These are phyloP conservation scores for Acorus gramineus DNA, from an alignment of 106 monocot species.

Conservation along the genomic window DNA sequence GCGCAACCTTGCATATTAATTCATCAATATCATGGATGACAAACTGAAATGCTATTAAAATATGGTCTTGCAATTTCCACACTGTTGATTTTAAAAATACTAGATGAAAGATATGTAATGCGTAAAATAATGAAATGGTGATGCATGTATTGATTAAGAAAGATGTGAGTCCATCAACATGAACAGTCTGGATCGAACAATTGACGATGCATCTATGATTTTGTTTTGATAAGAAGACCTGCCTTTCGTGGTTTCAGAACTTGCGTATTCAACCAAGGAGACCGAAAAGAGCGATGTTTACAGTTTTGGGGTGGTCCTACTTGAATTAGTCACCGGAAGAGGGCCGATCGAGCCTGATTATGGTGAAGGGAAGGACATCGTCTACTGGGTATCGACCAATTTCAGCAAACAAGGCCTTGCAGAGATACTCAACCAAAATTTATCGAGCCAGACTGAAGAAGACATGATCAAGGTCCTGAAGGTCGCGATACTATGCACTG, in stretches of 20 bases:
- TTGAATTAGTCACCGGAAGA: slow-evolving; percentile 68
- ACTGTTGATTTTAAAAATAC: too few species aligned
- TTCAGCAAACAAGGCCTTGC: too few species aligned
- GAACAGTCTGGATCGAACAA: neutral
- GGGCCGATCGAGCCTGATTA: slow-evolving; percentile 34
- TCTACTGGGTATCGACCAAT: slow-evolving; percentile 50
- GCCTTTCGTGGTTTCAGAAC: slow-evolving; percentile 27
- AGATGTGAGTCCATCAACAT: neutral
- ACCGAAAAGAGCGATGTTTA: slow-evolving; percentile 83
- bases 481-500: slow-evolving; percentile 65
- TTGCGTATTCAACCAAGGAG: slow-evolving; percentile 60
- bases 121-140: too few species aligned
- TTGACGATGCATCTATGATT: neutral
- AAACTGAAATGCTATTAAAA: too few species aligned
- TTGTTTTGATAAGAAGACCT: neutral
- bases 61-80: too few species aligned
- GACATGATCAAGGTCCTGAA: slow-evolving; percentile 57
- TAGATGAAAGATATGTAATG: too few species aligned
- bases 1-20: too few species aligned
- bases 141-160: too few species aligned
- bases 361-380: slow-evolving; percentile 78
- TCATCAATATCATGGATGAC: too few species aligned
- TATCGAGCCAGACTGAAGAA: slow-evolving; percentile 3
- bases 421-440: too few species aligned
- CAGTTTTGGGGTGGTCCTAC: slow-evolving; percentile 73